These are phyloP conservation scores for Backusella mclennaniae DNA, from an alignment of 192 early-diverging fungal genomes.

Conservation along the genomic window DNA sequence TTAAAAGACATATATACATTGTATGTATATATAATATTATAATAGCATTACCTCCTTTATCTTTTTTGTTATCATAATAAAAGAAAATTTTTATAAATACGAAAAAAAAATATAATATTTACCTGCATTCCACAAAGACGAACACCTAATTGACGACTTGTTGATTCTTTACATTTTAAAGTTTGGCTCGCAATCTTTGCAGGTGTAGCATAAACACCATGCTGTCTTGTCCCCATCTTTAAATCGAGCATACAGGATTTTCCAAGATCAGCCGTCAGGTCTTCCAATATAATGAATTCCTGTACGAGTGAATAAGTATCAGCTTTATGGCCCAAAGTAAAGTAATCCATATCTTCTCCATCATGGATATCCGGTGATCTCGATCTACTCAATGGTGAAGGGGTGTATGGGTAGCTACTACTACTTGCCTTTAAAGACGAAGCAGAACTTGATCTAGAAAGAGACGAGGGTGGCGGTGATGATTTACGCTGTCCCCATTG, in stretches of 20 bases:
- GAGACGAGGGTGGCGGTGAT: background rate
- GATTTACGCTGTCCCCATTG: slow-evolving; percentile 3
- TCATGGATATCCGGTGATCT: background rate
- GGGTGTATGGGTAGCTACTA: background rate
- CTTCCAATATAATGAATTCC: slow-evolving; percentile 92
- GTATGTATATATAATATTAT: background rate
- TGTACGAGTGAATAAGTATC: background rate
- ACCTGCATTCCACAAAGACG: slow-evolving; percentile 97
- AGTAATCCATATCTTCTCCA: background rate
- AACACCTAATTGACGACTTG: slow-evolving; percentile 90
- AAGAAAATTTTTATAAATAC: background rate
- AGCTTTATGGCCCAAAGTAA: background rate
- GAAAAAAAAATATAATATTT: slow-evolving; percentile 19
- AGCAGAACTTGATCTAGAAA: background rate
- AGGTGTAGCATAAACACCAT: slow-evolving; percentile 82
- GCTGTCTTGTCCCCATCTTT: slow-evolving; percentile 98
- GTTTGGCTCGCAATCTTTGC: slow-evolving; percentile 86
- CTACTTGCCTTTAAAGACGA: background rate
- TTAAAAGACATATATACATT: background rate
- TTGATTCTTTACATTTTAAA: slow-evolving; percentile 88
- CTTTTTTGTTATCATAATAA: slow-evolving; percentile 8
- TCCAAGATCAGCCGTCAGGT: slow-evolving; percentile 84
- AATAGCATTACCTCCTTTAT: background rate
- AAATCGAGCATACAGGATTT: slow-evolving; percentile 96
- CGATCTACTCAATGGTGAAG: background rate